Evolutionary conservation across 768 basidiomycete species (phyloP).

Genomic region (Russula brevipes): DNA sequence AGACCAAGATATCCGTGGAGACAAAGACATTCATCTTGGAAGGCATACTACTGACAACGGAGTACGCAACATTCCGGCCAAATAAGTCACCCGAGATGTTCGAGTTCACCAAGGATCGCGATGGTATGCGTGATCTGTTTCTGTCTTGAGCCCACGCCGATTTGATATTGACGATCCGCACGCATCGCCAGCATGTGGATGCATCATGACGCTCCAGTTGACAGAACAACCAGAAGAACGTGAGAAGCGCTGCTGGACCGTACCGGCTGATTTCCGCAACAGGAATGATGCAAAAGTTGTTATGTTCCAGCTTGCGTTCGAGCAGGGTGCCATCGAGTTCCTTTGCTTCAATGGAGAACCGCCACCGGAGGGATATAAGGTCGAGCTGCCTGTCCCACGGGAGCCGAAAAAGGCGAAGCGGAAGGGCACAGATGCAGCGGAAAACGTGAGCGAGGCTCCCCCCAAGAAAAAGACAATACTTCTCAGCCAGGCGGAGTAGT

Average conservation of each 20-base stretch:
- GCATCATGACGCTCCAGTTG: conserved; percentile 44
- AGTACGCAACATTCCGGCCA: conserved; percentile 41
- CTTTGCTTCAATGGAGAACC: conserved; percentile 48
- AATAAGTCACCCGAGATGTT: conserved; percentile 37
- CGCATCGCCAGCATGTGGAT: conserved; percentile 45
- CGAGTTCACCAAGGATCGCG: conserved; percentile 41
- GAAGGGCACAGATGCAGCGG: conserved; percentile 14
- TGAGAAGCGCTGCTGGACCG: conserved; percentile 42
- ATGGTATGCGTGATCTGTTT: conserved; percentile 40
- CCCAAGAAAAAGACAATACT: conserved; percentile 7
- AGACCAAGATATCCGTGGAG: conserved; percentile 42
- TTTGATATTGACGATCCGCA: conserved; percentile 1
- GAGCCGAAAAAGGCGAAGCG: conserved; percentile 26
- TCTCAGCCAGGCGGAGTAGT: conserved; percentile 11
- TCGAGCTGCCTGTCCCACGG: conserved; percentile 31
- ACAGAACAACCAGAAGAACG: conserved; percentile 32
- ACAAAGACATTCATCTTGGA: conserved; percentile 43
- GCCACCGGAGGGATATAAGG: conserved; percentile 39
- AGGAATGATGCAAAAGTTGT: conserved; percentile 61
- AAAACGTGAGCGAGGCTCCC: background rate
- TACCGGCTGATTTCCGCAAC: conserved; percentile 46
- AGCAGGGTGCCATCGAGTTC: conserved; percentile 54
- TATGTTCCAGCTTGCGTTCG: conserved; percentile 47
- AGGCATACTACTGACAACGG: conserved; percentile 41
- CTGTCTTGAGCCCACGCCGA: background rate